Conservation (phyloP, 2,329 filamentous ascomycete genomes). For the Rhinocladiella mackenziei region DNA sequence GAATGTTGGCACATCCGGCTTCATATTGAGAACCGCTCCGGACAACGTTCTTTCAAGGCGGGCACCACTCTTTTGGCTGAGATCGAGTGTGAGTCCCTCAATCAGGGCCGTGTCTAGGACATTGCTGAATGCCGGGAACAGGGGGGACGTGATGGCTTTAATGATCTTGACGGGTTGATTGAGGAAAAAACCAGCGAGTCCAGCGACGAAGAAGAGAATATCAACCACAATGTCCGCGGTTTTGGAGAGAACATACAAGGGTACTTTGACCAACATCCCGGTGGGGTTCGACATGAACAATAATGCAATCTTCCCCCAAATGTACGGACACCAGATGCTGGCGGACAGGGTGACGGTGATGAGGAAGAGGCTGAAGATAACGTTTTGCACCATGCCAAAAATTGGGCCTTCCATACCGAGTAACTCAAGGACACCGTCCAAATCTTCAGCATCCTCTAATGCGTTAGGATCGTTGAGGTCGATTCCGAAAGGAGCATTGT, state of each 20-base stretch:
- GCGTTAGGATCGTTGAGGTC: conserved; percentile 59
- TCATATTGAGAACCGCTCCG: conserved; percentile 20
- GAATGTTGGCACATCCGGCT: conserved; percentile 68
- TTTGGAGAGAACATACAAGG: conserved; percentile 68
- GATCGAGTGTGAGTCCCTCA: conserved; percentile 20
- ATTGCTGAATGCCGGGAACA: conserved; percentile 19
- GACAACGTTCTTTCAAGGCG: conserved; percentile 27
- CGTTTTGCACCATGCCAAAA: conserved; percentile 86
- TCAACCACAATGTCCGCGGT: conserved; percentile 78
- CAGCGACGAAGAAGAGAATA: conserved; percentile 30
- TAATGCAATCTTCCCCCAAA: conserved; percentile 79
- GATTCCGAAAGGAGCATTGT: conserved; percentile 57
- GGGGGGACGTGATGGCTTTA: conserved; percentile 26
- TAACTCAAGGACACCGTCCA: conserved; percentile 93
- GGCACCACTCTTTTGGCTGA: conserved; percentile 25
- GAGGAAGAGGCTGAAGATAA: conserved; percentile 85
- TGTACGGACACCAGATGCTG: conserved; percentile 87
- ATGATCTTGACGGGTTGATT: conserved; percentile 37
- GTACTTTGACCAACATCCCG: conserved; percentile 60
- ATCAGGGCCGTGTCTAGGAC: conserved; percentile 18
- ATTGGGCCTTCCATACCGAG: conserved; percentile 94
- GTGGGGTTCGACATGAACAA: conserved; percentile 76
- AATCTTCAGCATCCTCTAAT: conserved; percentile 76
- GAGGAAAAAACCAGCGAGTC: conserved; percentile 48
- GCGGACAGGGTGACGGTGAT: conserved; percentile 81